Percentiles rank a stretch among this genome's conserved stretches.
phyloP scores from a whole-genome alignment of 805 yeast genomes.

The Scheffersomyces spartinae region DNA sequence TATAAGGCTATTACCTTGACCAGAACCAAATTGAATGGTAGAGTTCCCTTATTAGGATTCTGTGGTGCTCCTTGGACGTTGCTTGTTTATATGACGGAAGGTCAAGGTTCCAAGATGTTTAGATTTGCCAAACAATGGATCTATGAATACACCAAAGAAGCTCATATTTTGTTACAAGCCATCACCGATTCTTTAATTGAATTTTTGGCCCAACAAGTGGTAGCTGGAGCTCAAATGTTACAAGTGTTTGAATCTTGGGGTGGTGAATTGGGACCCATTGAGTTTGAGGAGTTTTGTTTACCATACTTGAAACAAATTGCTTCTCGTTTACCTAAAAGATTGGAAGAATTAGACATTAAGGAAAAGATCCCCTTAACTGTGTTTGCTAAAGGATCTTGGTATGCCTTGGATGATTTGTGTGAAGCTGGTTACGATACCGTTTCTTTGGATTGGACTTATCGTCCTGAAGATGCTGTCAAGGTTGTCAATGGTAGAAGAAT shows the following conservation, averaged over 20 bases:
- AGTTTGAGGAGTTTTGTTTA: constrained; percentile 77
- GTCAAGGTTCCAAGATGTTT: constrained; percentile 89
- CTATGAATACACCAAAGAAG: constrained; percentile 61
- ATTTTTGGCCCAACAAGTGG: constrained; percentile 86
- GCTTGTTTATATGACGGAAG: constrained; percentile 94
- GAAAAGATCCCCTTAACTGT: constrained; percentile 79
- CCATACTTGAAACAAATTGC: constrained; percentile 80
- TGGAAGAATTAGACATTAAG: constrained; percentile 56
- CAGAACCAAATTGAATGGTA: constrained; percentile 73
- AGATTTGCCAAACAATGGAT: constrained; percentile 90
- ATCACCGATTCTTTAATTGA: constrained; percentile 85
- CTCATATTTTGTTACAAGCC: constrained; percentile 61
- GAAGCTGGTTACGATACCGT: constrained; percentile 73
- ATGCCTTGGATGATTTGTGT: constrained; percentile 79
- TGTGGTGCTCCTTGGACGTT: constrained; percentile 98
- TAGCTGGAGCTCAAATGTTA: constrained; percentile 96
- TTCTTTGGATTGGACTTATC: constrained; percentile 88
- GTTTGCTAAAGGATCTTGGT: constrained; percentile 96
- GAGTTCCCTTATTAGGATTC: constrained; percentile 91
- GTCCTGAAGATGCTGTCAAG: constrained; percentile 75
- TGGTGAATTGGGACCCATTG: constrained; percentile 87
- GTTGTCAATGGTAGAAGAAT: constrained; percentile 62
- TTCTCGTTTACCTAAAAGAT: constrained; percentile 51
- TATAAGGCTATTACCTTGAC: constrained; percentile 87
- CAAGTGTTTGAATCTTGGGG: constrained; percentile 98